These are phyloP conservation scores for Ophiosphaerella herpotricha DNA, from an alignment of 2,329 filamentous ascomycete species.

Conservation along the genomic window DNA sequence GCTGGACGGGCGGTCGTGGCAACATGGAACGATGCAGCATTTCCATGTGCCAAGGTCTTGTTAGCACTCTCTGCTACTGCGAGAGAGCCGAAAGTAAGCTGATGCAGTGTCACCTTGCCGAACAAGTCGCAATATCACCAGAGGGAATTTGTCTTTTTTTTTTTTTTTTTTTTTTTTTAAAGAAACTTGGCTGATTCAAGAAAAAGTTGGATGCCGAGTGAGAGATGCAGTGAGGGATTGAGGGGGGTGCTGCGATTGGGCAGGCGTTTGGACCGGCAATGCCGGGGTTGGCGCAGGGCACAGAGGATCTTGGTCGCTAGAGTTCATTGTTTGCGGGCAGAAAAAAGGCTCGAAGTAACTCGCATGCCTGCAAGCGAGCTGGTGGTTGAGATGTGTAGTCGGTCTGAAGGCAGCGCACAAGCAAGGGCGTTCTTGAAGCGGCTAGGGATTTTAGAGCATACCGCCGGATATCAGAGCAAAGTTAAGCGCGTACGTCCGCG, in stretches of 20 bases:
- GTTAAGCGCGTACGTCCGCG: constrained; percentile 2
- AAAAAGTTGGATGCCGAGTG: no score
- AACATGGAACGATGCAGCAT: no score
- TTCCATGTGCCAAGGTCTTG: neutral
- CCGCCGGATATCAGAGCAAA: neutral
- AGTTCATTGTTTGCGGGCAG: neutral
- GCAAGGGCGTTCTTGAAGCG: constrained; percentile 1
- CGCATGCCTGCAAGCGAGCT: neutral
- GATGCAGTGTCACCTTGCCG: no score
- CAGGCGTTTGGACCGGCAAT: no score
- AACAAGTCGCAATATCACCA: no score
- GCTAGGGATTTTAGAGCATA: neutral
- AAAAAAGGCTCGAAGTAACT: neutral
- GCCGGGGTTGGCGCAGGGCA: neutral
- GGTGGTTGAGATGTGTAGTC: neutral
- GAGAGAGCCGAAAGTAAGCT: no score
- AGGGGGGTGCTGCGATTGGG: no score
- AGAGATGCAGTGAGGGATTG: no score
- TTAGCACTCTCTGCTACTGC: no score
- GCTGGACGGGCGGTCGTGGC: neutral
- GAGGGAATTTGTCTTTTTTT: no score
- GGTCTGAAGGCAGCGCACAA: neutral
- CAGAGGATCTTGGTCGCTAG: neutral
- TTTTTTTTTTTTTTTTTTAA: no score
- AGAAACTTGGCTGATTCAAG: no score